Conservation (phyloP, 495 filamentous ascomycete species). For the Podospora comata region DNA sequence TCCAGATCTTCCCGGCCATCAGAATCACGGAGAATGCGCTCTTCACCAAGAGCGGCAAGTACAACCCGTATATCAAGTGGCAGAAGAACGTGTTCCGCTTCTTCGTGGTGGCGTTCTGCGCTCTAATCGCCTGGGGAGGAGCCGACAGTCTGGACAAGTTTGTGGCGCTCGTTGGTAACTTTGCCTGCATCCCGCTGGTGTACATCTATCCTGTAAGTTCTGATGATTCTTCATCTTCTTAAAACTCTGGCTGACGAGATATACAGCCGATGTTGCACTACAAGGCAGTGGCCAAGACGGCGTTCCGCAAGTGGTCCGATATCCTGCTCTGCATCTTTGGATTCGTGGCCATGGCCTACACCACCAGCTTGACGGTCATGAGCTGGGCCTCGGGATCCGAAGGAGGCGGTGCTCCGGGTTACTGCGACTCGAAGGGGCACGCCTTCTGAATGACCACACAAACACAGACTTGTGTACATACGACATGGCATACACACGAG, state of each 20-base stretch:
- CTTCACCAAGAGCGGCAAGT: slow-evolving; percentile 80
- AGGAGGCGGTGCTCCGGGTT: slow-evolving; percentile 41
- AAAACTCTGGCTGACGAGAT: slow-evolving; percentile 22
- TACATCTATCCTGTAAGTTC: slow-evolving; percentile 91
- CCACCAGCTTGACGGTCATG: slow-evolving; percentile 75
- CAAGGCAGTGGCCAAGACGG: slow-evolving; percentile 67
- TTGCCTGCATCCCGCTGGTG: slow-evolving; percentile 94
- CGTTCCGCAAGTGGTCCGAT: slow-evolving; percentile 63
- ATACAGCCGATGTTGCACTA: slow-evolving; percentile 81
- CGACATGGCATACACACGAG: not conserved
- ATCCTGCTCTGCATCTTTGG: slow-evolving; percentile 76
- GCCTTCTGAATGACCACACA: slow-evolving; percentile 5
- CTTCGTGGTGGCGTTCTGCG: slow-evolving; percentile 80
- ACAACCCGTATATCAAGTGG: slow-evolving; percentile 96
- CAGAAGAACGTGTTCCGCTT: slow-evolving; percentile 97
- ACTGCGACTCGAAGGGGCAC: slow-evolving; percentile 46
- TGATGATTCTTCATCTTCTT: not conserved
- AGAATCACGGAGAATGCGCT: slow-evolving; percentile 65
- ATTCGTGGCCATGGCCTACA: slow-evolving; percentile 81
- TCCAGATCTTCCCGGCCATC: slow-evolving; percentile 97
- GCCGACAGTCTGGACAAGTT: slow-evolving; percentile 96
- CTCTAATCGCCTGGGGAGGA: slow-evolving; percentile 83
- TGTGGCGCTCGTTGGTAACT: slow-evolving; percentile 90
- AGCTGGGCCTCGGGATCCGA: slow-evolving; percentile 64
- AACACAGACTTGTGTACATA: not conserved